Evolutionary conservation across 2,329 filamentous ascomycete species (phyloP).

Genomic region (Aspergillus sp.): DNA sequence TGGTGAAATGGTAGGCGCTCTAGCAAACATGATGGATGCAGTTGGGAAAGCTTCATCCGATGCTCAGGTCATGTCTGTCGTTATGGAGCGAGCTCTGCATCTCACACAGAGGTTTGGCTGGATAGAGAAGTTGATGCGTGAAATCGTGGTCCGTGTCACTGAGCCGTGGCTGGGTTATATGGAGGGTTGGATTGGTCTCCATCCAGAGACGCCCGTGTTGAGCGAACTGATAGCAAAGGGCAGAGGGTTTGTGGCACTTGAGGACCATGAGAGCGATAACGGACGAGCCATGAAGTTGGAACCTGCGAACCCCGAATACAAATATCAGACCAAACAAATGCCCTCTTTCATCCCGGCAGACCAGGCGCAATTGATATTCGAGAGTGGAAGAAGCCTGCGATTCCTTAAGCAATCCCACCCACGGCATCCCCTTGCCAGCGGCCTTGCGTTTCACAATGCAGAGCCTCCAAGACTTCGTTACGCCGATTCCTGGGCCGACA

Average conservation of each 20-base stretch:
- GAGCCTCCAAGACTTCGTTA: constrained; percentile 55
- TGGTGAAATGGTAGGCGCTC: constrained; percentile 27
- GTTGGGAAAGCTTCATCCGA: constrained; percentile 46
- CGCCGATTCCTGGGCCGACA: constrained; percentile 64
- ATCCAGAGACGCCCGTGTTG: constrained; percentile 48
- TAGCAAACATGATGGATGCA: constrained; percentile 34
- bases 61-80: constrained; percentile 52
- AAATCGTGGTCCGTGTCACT: constrained; percentile 57
- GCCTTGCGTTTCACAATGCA: constrained; percentile 36
- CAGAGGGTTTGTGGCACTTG: constrained; percentile 55
- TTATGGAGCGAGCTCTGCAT: constrained; percentile 55
- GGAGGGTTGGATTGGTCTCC: constrained; percentile 67
- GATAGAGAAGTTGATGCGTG: constrained; percentile 56
- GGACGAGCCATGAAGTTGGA: constrained; percentile 48
- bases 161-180: constrained; percentile 60
- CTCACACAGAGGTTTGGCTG: constrained; percentile 57
- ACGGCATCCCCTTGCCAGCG: constrained; percentile 54
- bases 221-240: constrained; percentile 41
- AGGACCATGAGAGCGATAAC: constrained; percentile 49
- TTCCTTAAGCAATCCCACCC: constrained; percentile 64
- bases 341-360: constrained; percentile 65
- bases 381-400: constrained; percentile 67
- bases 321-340: constrained; percentile 46
- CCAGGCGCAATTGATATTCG: constrained; percentile 64
- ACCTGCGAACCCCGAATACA: constrained; percentile 55